Base-by-base conservation (phyloP, 169 alveolate species). In the Plasmodium vivax region DNA sequence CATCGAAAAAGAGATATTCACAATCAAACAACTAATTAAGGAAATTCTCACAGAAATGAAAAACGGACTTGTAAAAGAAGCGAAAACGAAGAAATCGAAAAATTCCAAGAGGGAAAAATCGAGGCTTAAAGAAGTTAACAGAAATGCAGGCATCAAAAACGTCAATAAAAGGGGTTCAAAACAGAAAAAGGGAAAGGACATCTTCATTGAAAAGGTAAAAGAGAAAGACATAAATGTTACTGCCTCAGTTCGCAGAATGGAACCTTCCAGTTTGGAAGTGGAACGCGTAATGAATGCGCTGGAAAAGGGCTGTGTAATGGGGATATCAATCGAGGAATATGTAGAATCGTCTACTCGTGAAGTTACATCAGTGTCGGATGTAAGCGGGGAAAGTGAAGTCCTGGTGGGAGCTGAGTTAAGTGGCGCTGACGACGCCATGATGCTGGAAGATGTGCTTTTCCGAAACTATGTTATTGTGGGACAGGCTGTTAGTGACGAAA, bases 1-100 rank as follows among this genome's bases (percentile, higher is more conserved):
- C 27, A 68, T 84, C 27, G 92, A 84, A 84, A 62, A 84, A 71
- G 83, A 84, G 32, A 84, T 84, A 41, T 23, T 84, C 45, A 56
- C 72, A 45, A 71, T 84, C 45, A 84, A 84, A 84, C 19, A 84
- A 19, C 54, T 84, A 38, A 84, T 84, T n/a, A 62, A 68, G 32
- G 92, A 71, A 71, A 43, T 71, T 36, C 72, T 84, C 10, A 19
- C 34, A 38, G 92, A 84, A 84, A 84, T 84, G 38, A 84, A 71
- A 84, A 84, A 41, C 34, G 83, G 68, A 62, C 73, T 71, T 47
- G 68, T 19, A 27, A 84, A 84, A 43, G 83, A 68, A 19, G 32
- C 19, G 32, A 71, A 71, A 19, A 68, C 47, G 10, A 30, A n/a
- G 45, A 62, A 71, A 71, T 32, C 68, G 2, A 84, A 84, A 34